These are phyloP conservation scores for Aegle marmelos DNA, from an alignment of 345 rosid species.

Conservation along the genomic window DNA sequence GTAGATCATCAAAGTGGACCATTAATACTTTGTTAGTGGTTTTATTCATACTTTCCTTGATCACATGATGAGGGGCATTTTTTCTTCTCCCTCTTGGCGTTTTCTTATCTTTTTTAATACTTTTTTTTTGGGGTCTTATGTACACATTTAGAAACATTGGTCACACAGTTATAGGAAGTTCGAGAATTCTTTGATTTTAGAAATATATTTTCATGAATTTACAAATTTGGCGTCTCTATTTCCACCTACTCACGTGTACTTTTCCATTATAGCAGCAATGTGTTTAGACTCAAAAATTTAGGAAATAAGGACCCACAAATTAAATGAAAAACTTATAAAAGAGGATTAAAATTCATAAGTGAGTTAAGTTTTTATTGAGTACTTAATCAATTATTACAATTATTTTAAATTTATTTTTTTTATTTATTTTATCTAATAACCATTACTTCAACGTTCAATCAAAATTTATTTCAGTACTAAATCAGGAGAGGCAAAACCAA, in stretches of 20 bases:
- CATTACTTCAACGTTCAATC: no score
- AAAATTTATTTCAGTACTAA: no score
- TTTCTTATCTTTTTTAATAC: background rate
- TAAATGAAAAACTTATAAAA: background rate
- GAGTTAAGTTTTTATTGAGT: no score
- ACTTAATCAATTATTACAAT: no score
- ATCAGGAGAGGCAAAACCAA: background rate
- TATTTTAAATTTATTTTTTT: no score
- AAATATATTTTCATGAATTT: background rate
- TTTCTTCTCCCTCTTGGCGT: background rate
- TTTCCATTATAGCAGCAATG: no score
- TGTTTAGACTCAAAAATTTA: no score
- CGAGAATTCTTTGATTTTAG: background rate
- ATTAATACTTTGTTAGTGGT: constrained; percentile 28
- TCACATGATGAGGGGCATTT: background rate
- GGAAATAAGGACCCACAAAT: background rate
- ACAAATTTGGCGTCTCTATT: background rate
- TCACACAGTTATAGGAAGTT: background rate
- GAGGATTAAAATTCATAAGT: no score
- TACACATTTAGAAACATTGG: background rate
- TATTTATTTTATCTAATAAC: no score
- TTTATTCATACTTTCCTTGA: constrained; percentile 23
- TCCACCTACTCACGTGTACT: background rate
- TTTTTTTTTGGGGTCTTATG: background rate
- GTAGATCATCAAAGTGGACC: constrained; percentile 26